Evolutionary conservation across 1,284 basidiomycete genomes (phyloP).

Genomic region (Sanghuangporus sanghuang): DNA sequence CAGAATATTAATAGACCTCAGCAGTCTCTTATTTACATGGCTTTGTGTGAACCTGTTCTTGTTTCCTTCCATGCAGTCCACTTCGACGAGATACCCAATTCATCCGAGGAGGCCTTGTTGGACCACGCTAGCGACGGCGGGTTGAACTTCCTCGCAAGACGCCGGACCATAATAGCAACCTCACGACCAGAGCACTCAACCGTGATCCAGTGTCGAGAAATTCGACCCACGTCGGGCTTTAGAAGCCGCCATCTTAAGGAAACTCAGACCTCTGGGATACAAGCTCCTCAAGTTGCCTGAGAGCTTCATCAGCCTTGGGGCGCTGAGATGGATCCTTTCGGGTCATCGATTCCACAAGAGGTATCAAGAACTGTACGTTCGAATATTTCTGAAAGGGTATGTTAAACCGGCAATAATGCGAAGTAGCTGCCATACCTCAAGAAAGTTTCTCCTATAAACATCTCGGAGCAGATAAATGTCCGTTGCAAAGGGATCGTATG

Average conservation of each 20-base stretch:
- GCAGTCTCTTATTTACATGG: too few relatives aligned
- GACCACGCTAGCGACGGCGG: too few relatives aligned
- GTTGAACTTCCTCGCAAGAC: too few relatives aligned
- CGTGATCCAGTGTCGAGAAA: too few relatives aligned
- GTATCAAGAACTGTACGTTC: neutral
- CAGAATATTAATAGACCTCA: too few relatives aligned
- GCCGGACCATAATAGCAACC: too few relatives aligned
- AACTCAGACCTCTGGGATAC: neutral
- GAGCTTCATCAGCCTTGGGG: neutral
- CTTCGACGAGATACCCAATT: neutral
- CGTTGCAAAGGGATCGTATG: conserved; percentile 8
- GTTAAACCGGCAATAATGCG: neutral
- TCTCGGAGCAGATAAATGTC: conserved; percentile 10
- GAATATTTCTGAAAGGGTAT: neutral
- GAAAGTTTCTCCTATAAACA: neutral
- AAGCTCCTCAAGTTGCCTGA: neutral
- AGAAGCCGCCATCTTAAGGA: too few relatives aligned
- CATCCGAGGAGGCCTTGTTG: neutral
- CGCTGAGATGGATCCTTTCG: neutral
- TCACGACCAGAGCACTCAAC: too few relatives aligned
- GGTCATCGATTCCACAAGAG: conserved; percentile 4
- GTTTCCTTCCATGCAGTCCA: too few relatives aligned
- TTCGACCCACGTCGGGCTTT: too few relatives aligned
- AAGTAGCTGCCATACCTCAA: neutral
- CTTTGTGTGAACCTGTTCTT: too few relatives aligned